Conservation (phyloP, 768 basidiomycete species). For the Lactarius vividus region DNA sequence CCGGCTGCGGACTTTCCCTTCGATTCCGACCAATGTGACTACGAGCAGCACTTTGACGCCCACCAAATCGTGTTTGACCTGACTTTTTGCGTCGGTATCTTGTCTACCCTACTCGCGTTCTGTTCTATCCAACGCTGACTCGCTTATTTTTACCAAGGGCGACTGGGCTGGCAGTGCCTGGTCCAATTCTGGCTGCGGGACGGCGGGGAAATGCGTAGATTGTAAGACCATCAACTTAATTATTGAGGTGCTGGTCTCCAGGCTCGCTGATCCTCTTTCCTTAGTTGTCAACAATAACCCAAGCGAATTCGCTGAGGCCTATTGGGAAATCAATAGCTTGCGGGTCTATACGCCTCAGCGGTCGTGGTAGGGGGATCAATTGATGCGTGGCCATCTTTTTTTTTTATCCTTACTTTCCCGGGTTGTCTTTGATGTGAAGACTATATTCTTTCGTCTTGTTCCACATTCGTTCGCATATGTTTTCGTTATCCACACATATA, state of each 20-base stretch:
- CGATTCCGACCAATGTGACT: conserved; percentile 45
- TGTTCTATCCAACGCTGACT: background rate
- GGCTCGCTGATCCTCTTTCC: background rate
- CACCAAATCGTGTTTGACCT: conserved; percentile 57
- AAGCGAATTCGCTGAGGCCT: conserved; percentile 54
- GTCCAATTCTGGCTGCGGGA: conserved; percentile 37
- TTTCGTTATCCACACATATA: background rate
- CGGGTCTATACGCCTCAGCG: conserved; percentile 46
- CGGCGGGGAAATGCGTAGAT: conserved; percentile 39
- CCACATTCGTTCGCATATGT: background rate
- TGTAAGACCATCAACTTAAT: conserved; percentile 39
- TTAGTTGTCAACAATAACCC: conserved; percentile 62
- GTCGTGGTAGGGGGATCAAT: background rate
- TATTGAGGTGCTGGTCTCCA: background rate
- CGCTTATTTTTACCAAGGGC: conserved; percentile 12
- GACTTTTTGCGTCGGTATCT: conserved; percentile 55
- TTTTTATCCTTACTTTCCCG: background rate
- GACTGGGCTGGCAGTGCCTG: conserved; percentile 24
- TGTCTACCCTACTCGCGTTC: background rate
- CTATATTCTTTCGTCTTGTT: background rate
- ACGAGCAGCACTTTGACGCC: conserved; percentile 49
- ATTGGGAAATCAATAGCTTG: conserved; percentile 66
- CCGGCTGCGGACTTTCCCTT: conserved; percentile 27
- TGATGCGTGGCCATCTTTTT: background rate
- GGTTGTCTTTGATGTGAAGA: background rate